Percentiles rank a stretch among this genome's conserved stretches.
Evolutionary conservation across 805 yeast genomes (phyloP).

Genomic region (Zygoascus bituminiphila): DNA sequence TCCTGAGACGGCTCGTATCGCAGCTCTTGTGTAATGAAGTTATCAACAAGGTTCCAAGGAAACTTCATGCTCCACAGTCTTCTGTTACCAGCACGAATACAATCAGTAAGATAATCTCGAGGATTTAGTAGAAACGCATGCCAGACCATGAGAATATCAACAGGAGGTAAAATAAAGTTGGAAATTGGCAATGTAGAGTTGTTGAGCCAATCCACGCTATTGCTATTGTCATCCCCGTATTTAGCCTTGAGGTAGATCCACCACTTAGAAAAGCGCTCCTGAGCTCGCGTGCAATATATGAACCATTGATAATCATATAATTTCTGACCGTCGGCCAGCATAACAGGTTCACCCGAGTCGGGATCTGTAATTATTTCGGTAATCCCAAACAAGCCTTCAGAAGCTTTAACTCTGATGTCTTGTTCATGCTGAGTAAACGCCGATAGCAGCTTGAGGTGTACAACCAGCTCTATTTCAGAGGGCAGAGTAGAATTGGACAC

Average conservation of each 20-base stretch:
- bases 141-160: conserved; percentile 22
- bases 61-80: conserved; percentile 5
- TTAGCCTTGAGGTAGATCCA: neutral
- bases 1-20: neutral
- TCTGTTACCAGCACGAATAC: conserved; percentile 5
- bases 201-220: too few relatives aligned
- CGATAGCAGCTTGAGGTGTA: neutral
- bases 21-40: neutral
- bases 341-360: neutral
- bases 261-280: neutral
- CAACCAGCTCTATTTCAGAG: neutral
- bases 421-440: neutral
- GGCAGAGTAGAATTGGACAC: too few relatives aligned
- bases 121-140: conserved; percentile 21
- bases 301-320: neutral
- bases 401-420: neutral
- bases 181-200: too few relatives aligned
- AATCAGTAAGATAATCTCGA: conserved; percentile 16
- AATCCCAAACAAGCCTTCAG: neutral
- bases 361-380: neutral
- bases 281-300: neutral
- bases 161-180: conserved; percentile 13
- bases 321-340: neutral
- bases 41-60: conserved; percentile 9
- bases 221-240: too few relatives aligned